Base-by-base conservation (phyloP, 768 basidiomycete genomes). In the Dendrothele bispora region DNA sequence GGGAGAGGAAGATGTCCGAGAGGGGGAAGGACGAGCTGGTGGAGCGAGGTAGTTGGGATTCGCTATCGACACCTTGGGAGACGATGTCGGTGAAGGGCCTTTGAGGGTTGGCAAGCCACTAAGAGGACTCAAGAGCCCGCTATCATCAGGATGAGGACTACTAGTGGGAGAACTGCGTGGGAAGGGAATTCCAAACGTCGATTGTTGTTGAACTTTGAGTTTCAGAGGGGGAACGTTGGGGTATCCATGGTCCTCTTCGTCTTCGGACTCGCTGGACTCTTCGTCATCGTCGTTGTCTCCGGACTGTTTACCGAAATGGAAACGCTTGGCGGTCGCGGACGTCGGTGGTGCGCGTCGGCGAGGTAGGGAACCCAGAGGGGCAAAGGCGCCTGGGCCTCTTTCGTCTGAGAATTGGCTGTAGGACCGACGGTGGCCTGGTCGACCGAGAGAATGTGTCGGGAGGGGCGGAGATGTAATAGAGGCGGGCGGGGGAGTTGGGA, bases 381-480 rank as follows among this genome's bases (percentile, higher is more conserved):
- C 66, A 47, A 82, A 81, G 18, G 81, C 71, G 50, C 79, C 80
- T 18, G 68, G 61, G 32, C 73, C 71, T 42, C 58, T 60, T 46
- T 73, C 68, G 22, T 73, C 67, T 34, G 71, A 65, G 53, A 53
- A 51, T n/a, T n/a, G n/a, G 18, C 28, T 47, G 18, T 39, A 20
- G 7, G 37, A 29, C 30, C 30, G 30, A 32, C 30, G 30, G n/a
- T 32, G 30, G n/a, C 30, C 30, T 32, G 30, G 30, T 32, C 30
- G 30, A n/a, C 30, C 30, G 10, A 10, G 30, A 10, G 30, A 32
- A 32, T 32, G 30, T 10, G 30, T n/a, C n/a, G n/a, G n/a, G n/a
- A n/a, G n/a, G n/a, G n/a, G n/a, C n/a, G n/a, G n/a, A n/a, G n/a
- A n/a, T n/a, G n/a, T n/a, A n/a, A n/a, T n/a, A n/a, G n/a, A n/a